A percentile compares a stretch with the other conserved stretches of the same genome.
These are phyloP conservation scores for Pyrus communis DNA, from an alignment of 306 rosid genomes.

Conservation along the genomic window DNA sequence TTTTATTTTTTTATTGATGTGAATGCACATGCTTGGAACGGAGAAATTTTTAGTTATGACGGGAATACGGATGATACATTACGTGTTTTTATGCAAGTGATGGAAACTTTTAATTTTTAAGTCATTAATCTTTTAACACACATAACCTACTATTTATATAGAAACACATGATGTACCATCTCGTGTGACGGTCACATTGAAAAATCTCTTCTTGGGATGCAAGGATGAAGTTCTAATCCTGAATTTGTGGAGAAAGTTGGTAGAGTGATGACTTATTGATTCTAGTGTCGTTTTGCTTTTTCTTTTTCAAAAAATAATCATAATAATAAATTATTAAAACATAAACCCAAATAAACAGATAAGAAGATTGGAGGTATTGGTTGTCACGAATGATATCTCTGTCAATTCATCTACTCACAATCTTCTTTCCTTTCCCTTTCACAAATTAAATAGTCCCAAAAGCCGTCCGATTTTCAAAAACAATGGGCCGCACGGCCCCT, in stretches of 20 bases:
- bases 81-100: too few species aligned
- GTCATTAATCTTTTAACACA: too few species aligned
- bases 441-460: not conserved
- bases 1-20: not conserved
- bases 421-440: not conserved
- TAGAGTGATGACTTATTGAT: not conserved
- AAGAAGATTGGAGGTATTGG: not conserved
- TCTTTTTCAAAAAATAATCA: not conserved
- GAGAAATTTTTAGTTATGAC: too few species aligned
- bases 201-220: not conserved
- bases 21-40: not conserved
- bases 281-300: not conserved
- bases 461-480: not conserved
- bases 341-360: not conserved
- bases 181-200: too few species aligned
- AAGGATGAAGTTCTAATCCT: not conserved
- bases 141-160: too few species aligned
- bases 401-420: not conserved
- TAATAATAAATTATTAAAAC: not conserved
- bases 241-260: not conserved
- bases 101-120: too few species aligned
- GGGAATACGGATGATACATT: too few species aligned
- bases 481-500: constrained; percentile 4
- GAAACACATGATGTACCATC: too few species aligned
- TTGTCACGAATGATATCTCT: not conserved